Conservation (phyloP, 495 filamentous ascomycete genomes). For the Penicillium simplicissimum region DNA sequence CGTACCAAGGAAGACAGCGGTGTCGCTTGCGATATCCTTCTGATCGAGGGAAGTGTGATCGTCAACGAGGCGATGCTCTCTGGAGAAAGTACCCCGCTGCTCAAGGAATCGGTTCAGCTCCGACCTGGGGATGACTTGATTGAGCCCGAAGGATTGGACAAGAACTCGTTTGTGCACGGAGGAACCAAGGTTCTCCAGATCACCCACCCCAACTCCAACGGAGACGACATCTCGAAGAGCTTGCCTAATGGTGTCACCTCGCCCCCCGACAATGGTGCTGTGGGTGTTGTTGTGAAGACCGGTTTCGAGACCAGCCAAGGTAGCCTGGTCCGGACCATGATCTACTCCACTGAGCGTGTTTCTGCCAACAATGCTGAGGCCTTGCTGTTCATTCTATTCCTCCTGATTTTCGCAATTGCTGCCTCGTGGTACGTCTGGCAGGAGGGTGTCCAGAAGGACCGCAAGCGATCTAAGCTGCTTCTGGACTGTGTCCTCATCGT, state of each 20-base stretch:
- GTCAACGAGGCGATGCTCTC: conserved; percentile 99
- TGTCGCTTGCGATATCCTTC: conserved; percentile 93
- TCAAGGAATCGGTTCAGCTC: conserved; percentile 96
- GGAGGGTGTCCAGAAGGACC: conserved; percentile 87
- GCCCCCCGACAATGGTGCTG: conserved; percentile 86
- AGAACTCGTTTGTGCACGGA: conserved; percentile 93
- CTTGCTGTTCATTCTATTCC: conserved; percentile 92
- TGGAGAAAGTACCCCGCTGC: conserved; percentile 91
- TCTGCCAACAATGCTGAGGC: conserved; percentile 97
- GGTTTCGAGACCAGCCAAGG: conserved; percentile 99
- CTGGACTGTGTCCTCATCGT: conserved; percentile 97
- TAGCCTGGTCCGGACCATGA: conserved; percentile 97
- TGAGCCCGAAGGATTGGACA: conserved; percentile 90
- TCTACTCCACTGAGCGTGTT: conserved; percentile 97
- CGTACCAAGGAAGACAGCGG: conserved; percentile 97
- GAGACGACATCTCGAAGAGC: conserved; percentile 63
- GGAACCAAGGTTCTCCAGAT: conserved; percentile 97
- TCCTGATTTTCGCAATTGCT: conserved; percentile 92
- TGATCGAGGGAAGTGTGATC: conserved; percentile 93
- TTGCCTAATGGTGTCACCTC: conserved; percentile 71
- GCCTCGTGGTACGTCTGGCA: conserved; percentile 99
- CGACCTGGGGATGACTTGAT: conserved; percentile 80
- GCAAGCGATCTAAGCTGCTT: conserved; percentile 94
- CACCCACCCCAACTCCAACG: conserved; percentile 72
- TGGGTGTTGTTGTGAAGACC: conserved; percentile 94